phyloP scores from a whole-genome alignment of 192 early-diverging fungal genomes.

The Gaertneriomyces sp. region DNA sequence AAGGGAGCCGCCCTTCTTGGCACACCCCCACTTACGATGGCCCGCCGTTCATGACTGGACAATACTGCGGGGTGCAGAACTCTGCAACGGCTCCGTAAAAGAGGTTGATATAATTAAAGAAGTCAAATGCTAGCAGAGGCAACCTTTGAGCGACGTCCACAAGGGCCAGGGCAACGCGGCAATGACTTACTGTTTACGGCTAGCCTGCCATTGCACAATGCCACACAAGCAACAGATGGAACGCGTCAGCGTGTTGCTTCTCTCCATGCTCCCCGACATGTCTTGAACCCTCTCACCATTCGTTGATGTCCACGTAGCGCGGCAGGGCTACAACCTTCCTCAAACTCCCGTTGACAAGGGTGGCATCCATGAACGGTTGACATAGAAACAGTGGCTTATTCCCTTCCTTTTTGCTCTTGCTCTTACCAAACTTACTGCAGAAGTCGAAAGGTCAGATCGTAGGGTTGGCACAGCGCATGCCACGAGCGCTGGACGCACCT shows the following conservation, averaged over 20 bases:
- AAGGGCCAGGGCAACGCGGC: not conserved
- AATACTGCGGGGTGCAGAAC: constrained; percentile 78
- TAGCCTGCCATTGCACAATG: constrained; percentile 26
- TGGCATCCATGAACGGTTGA: constrained; percentile 61
- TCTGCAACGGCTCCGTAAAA: constrained; percentile 87
- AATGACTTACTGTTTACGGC: constrained; percentile 30
- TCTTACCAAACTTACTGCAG: constrained; percentile 28
- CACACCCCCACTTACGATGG: constrained; percentile 44
- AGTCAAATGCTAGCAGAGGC: constrained; percentile 64
- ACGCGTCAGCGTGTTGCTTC: not conserved
- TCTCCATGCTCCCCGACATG: not conserved
- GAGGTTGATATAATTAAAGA: constrained; percentile 86
- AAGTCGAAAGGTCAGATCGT: not conserved
- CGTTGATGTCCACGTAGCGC: constrained; percentile 85
- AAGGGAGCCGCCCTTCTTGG: not conserved
- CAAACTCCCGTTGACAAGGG: constrained; percentile 89
- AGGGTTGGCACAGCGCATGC: not conserved
- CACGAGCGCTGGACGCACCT: constrained; percentile 2
- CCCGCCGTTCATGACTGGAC: constrained; percentile 84
- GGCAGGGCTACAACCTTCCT: constrained; percentile 85
- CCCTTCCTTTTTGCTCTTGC: constrained; percentile 30
- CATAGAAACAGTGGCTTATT: constrained; percentile 35
- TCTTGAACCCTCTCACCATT: constrained; percentile 69
- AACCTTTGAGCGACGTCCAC: not conserved
- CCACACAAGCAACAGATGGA: constrained; percentile 7